Conservation (phyloP, 2,329 filamentous ascomycete genomes). For the Fusarium veterinarium region DNA sequence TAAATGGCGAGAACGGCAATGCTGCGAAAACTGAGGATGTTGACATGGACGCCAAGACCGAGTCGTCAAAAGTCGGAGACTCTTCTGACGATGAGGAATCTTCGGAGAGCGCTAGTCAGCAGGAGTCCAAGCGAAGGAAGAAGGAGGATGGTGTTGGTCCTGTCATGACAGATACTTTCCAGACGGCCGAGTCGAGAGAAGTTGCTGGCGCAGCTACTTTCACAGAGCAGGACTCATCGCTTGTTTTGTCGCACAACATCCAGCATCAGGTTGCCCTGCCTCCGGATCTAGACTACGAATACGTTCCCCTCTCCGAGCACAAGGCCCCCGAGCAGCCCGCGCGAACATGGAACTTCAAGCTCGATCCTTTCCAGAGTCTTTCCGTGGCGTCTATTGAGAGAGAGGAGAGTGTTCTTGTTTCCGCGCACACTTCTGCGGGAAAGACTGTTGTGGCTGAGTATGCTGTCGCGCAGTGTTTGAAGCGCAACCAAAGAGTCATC, state of each 20-base stretch:
- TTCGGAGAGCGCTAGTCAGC: constrained; percentile 61
- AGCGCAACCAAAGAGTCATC: constrained; percentile 97
- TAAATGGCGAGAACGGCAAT: constrained; percentile 60
- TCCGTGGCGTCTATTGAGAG: constrained; percentile 95
- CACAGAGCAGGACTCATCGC: constrained; percentile 71
- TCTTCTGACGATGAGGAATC: constrained; percentile 51
- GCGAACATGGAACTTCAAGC: constrained; percentile 84
- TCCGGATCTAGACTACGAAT: constrained; percentile 92
- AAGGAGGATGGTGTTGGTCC: constrained; percentile 72
- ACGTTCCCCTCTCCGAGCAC: constrained; percentile 94
- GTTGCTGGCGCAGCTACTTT: constrained; percentile 82
- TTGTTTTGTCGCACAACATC: constrained; percentile 95
- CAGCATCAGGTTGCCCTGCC: constrained; percentile 97
- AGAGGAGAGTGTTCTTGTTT: constrained; percentile 95
- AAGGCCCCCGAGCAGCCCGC: constrained; percentile 89
- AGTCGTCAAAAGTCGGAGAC: constrained; percentile 52
- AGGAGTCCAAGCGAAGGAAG: constrained; percentile 72
- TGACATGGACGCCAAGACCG: constrained; percentile 56
- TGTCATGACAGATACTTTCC: constrained; percentile 91
- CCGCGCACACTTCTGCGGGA: constrained; percentile 95
- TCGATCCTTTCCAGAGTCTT: constrained; percentile 97
- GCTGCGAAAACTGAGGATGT: constrained; percentile 39
- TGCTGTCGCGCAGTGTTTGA: constrained; percentile 95
- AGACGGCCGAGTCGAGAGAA: constrained; percentile 94
- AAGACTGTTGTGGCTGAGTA: constrained; percentile 99